Percentiles rank a stretch among this genome's conserved stretches.
Evolutionary conservation across 257 asterid genomes (phyloP).

Genomic region (Nemophila menziesii): DNA sequence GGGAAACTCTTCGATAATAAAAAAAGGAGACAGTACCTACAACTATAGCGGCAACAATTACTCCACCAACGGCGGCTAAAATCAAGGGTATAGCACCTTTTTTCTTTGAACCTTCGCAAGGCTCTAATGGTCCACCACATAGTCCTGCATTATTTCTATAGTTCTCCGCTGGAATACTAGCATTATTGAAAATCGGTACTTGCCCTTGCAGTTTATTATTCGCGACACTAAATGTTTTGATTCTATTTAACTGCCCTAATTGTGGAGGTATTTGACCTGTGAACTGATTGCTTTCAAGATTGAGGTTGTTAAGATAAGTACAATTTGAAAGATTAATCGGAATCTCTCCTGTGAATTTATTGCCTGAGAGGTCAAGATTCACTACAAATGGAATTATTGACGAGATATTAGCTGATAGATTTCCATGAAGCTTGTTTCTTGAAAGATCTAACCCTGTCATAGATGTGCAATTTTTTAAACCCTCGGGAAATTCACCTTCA

Average conservation of each 20-base stretch:
- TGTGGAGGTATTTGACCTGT: constrained; percentile 25
- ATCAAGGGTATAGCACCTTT: constrained; percentile 16
- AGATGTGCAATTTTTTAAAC: constrained; percentile 39
- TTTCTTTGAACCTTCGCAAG: constrained; percentile 21
- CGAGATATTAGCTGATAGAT: constrained; percentile 47
- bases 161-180: constrained; percentile 12
- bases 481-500: constrained; percentile 63
- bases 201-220: constrained; percentile 21
- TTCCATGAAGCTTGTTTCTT: constrained; percentile 41
- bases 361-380: constrained; percentile 67
- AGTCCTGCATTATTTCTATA: constrained; percentile 48
- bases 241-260: constrained; percentile 21
- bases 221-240: constrained; percentile 24
- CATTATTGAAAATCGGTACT: constrained; percentile 21
- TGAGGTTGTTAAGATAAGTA: constrained; percentile 37
- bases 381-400: constrained; percentile 21
- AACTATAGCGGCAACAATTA: constrained; percentile 21
- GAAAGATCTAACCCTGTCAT: constrained; percentile 77
- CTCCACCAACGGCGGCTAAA: constrained; percentile 37
- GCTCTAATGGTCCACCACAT: constrained; percentile 38
- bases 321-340: constrained; percentile 49
- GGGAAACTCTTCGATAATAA: constrained; percentile 18
- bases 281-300: constrained; percentile 45
- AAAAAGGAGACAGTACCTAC: constrained; percentile 17
- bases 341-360: constrained; percentile 49